These are phyloP conservation scores for Cryptosporidium xiaoi DNA, from an alignment of 169 alveolate species.

Conservation along the genomic window DNA sequence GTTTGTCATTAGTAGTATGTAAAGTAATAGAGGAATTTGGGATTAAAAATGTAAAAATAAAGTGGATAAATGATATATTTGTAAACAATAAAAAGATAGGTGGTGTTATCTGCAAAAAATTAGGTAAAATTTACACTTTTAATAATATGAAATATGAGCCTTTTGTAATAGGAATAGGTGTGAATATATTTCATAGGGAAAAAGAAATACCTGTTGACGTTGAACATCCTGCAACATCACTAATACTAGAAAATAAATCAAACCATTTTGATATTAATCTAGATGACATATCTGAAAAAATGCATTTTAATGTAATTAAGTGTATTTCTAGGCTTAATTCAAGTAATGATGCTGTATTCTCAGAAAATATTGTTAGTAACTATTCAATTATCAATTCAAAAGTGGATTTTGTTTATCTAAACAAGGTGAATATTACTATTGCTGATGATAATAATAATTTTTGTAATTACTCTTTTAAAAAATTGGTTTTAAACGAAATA, in stretches of 20 bases:
- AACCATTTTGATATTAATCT: background rate
- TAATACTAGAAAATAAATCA: slow-evolving; percentile 30
- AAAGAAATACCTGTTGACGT: slow-evolving; percentile 31
- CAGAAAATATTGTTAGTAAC: too few relatives aligned
- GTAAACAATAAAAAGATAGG: slow-evolving; percentile 46
- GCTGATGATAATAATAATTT: background rate
- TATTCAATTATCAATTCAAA: too few relatives aligned
- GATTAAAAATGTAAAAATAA: slow-evolving; percentile 15
- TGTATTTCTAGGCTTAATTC: background rate
- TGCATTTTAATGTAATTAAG: slow-evolving; percentile 67
- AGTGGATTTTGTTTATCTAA: background rate
- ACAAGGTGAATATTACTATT: background rate
- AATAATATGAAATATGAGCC: slow-evolving; percentile 32
- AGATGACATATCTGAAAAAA: slow-evolving; percentile 8
- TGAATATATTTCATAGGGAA: slow-evolving; percentile 55
- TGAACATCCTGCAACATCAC: slow-evolving; percentile 60
- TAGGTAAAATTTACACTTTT: slow-evolving; percentile 36
- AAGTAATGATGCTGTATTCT: background rate
- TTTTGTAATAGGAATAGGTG: slow-evolving; percentile 62
- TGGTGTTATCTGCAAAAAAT: slow-evolving; percentile 40
- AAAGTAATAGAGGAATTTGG: slow-evolving; percentile 40
- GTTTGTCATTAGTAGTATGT: slow-evolving; percentile 29
- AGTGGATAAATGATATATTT: slow-evolving; percentile 69
- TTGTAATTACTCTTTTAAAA: background rate
- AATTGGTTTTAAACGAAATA: slow-evolving; percentile 8